These are phyloP conservation scores for Mortierella polycephala DNA, from an alignment of 371 early-diverging fungal genomes.

Conservation along the genomic window DNA sequence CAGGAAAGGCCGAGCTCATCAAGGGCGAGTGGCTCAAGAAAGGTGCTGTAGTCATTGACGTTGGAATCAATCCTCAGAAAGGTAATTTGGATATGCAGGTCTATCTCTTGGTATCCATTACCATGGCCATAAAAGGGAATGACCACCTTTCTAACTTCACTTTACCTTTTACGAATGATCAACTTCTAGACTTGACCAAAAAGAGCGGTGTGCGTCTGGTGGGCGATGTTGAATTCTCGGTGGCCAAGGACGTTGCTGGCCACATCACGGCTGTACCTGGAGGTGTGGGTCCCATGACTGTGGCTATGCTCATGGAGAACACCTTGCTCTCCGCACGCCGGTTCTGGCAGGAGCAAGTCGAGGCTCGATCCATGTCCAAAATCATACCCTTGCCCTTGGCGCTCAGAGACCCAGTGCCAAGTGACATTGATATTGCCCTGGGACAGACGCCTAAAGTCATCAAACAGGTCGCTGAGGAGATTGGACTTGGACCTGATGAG, in stretches of 20 bases:
- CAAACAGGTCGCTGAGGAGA: conserved; percentile 81
- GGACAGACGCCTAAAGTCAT: conserved; percentile 90
- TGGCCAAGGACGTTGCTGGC: conserved; percentile 74
- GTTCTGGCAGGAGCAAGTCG: conserved; percentile 65
- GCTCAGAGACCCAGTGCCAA: conserved; percentile 83
- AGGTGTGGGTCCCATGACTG: conserved; percentile 98
- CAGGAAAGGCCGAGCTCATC: conserved; percentile 82
- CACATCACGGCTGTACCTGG: conserved; percentile 96
- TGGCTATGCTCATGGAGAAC: conserved; percentile 93
- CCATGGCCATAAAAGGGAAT: neutral
- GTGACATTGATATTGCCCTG: conserved; percentile 93
- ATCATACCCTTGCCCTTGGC: conserved; percentile 74
- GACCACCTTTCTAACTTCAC: neutral
- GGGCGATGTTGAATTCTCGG: conserved; percentile 91
- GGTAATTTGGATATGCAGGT: conserved; percentile 45
- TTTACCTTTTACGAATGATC: neutral
- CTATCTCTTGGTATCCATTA: neutral
- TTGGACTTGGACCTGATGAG: conserved; percentile 79
- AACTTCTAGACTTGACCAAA: conserved; percentile 74
- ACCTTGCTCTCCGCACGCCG: conserved; percentile 81
- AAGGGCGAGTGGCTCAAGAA: conserved; percentile 92
- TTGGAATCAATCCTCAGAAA: conserved; percentile 90
- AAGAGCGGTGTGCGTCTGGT: conserved; percentile 91
- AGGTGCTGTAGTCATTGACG: conserved; percentile 94
- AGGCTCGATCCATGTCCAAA: conserved; percentile 47